A percentile compares a stretch with the other conserved stretches of the same genome.
These are phyloP conservation scores for Clohesyomyces aquaticus DNA, from an alignment of 495 filamentous ascomycete species.

Conservation along the genomic window DNA sequence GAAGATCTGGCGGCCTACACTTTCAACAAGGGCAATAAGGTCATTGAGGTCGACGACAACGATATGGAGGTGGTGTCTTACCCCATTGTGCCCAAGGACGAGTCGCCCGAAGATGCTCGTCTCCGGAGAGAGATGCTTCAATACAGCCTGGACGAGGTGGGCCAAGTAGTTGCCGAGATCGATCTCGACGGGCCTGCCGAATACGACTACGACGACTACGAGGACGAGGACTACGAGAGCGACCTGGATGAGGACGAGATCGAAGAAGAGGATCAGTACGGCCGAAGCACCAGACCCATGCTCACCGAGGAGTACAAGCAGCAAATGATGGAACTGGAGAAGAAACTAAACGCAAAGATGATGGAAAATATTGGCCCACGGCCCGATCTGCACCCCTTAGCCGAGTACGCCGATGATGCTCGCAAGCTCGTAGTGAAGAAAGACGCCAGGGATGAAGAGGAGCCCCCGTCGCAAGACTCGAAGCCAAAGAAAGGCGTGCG, in stretches of 20 bases:
- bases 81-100: slow-evolving; percentile 58
- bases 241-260: slow-evolving; percentile 57
- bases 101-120: slow-evolving; percentile 77
- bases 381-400: slow-evolving; percentile 31
- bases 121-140: slow-evolving; percentile 89
- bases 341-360: slow-evolving; percentile 44
- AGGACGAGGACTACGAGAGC: slow-evolving; percentile 48
- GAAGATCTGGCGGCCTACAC: slow-evolving; percentile 29
- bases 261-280: slow-evolving; percentile 69
- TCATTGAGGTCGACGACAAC: slow-evolving; percentile 46
- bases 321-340: slow-evolving; percentile 49
- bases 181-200: slow-evolving; percentile 71
- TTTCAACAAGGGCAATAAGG: slow-evolving; percentile 40
- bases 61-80: slow-evolving; percentile 42
- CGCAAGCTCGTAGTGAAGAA: slow-evolving; percentile 36
- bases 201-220: slow-evolving; percentile 53
- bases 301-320: slow-evolving; percentile 72
- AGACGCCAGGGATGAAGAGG: slow-evolving; percentile 27
- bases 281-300: slow-evolving; percentile 64
- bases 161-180: slow-evolving; percentile 89
- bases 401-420: slow-evolving; percentile 40
- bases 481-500: slow-evolving; percentile 63
- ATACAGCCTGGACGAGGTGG: slow-evolving; percentile 83
- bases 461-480: neutral
- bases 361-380: slow-evolving; percentile 48